Evolutionary conservation across 2,329 filamentous ascomycete genomes (phyloP), one percentile per base, ranked within the genome.

Genomic region (Trichoderma guizhouense): DNA sequence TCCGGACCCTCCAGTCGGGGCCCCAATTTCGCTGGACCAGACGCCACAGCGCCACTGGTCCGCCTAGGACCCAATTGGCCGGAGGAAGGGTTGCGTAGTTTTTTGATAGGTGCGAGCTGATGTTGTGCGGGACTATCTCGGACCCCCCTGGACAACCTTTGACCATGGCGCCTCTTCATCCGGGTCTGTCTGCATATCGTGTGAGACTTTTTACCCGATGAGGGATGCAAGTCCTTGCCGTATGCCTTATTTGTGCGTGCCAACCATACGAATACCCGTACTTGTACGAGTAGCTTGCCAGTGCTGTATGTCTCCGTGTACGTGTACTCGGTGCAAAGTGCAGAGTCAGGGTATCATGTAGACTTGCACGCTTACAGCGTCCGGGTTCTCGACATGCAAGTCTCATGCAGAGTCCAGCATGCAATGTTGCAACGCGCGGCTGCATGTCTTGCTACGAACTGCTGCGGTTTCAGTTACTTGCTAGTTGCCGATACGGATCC

Each of bases 1-100:
- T 61, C 53, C 26, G 34, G 47, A 62, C 70, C 57, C 58, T 61
- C 53, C 34, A 58, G 47, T 64, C 64, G 21, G 36, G 64, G 32
- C n/a, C 53, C 64, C 64, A 72, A 72, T 72, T 72, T 72, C 63
- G 26, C 66, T 70, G 51, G 67, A 21, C 51, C 18, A 71, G 55
- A 72, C 71, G 71, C 71, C 71, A 72, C 71, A n/a, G 60, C 71
- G 71, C 71, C 71, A 70, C 71, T 60, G 51, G 66, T 34, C 47
- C 58, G 28, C 58, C 39, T 21, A 65, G 12, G 32, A 53, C 71
- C 67, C 67, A 70, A 72, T 72, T 70, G 68, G 66, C 71, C 58
- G 60, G 71, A 60, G 60, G 51, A 71, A 70, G 67, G 60, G 51
- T 24, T 65, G 58, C 58, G 66, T 63, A 71, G 34, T 53, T 65